These are phyloP conservation scores for Sugiyamaella japonica DNA, from an alignment of 1,139 yeast genomes.

Conservation along the genomic window DNA sequence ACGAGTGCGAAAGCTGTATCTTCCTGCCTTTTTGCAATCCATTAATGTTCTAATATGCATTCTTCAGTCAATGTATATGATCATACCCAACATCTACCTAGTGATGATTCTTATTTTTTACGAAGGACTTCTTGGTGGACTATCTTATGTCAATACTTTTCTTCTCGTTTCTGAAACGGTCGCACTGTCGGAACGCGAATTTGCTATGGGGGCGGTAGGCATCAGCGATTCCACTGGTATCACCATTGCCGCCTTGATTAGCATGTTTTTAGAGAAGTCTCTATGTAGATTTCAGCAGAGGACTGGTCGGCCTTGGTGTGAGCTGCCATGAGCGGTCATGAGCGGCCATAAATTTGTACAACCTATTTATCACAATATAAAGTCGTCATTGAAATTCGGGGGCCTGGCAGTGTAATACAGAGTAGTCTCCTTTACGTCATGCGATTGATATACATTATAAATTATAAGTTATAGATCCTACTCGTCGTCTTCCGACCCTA, in stretches of 20 bases:
- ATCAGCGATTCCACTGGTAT: conserved; percentile 90
- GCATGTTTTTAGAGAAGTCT: conserved; percentile 68
- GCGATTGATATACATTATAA: conserved; percentile 10
- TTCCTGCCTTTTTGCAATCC: conserved; percentile 67
- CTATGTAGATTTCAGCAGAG: conserved; percentile 67
- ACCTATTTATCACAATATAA: background rate
- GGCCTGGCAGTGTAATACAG: too few relatives aligned
- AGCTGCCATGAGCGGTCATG: conserved; percentile 27
- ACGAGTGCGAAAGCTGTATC: conserved; percentile 57
- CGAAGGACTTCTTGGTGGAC: conserved; percentile 87
- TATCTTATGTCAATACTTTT: conserved; percentile 86
- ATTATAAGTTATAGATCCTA: conserved; percentile 4
- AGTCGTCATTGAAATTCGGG: background rate
- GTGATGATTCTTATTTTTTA: conserved; percentile 67
- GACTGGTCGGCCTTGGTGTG: conserved; percentile 46
- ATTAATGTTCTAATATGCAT: conserved; percentile 60
- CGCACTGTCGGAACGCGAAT: conserved; percentile 62
- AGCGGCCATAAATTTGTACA: conserved; percentile 21
- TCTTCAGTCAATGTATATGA: conserved; percentile 60
- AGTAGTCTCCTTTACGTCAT: too few relatives aligned
- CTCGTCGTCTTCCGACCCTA: background rate
- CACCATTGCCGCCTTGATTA: conserved; percentile 74
- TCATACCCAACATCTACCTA: conserved; percentile 65
- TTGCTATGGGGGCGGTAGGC: conserved; percentile 91
- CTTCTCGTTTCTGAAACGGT: conserved; percentile 70